Conservation (phyloP, 2,329 filamentous ascomycete genomes). For the Chaetomiaceae sp. region DNA sequence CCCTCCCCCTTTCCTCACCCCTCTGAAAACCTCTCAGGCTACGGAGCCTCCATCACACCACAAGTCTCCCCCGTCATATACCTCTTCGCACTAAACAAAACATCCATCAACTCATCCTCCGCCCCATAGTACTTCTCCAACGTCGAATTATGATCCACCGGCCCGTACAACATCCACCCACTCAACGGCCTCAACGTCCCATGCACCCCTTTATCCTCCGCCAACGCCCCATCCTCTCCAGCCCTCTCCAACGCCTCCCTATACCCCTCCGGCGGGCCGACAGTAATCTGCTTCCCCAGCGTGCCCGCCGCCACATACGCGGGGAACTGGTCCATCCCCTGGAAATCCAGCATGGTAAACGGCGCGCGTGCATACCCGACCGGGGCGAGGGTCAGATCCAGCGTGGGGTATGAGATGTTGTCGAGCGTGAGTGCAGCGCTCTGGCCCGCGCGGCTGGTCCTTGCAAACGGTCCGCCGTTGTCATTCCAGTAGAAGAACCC, state of each 20-base stretch:
- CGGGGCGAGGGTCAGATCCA: constrained; percentile 18
- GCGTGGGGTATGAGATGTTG: constrained; percentile 27
- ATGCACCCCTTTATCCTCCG: background rate
- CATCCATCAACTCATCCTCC: constrained; percentile 10
- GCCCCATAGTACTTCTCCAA: background rate
- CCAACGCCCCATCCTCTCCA: background rate
- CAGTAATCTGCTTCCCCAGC: constrained; percentile 27
- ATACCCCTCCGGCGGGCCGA: constrained; percentile 25
- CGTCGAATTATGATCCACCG: background rate
- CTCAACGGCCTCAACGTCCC: constrained; percentile 8
- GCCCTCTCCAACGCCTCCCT: constrained; percentile 30
- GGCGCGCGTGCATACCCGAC: constrained; percentile 39
- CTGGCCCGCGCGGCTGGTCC: background rate
- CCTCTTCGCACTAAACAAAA: background rate
- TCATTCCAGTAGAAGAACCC: constrained; percentile 43
- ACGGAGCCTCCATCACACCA: background rate
- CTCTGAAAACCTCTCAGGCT: background rate
- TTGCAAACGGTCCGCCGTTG: constrained; percentile 30
- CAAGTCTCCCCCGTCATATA: constrained; percentile 10
- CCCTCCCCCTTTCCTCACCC: too few relatives aligned
- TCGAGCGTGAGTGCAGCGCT: constrained; percentile 18
- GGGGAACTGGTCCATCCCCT: constrained; percentile 26
- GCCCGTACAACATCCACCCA: constrained; percentile 18
- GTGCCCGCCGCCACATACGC: constrained; percentile 38
- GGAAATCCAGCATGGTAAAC: constrained; percentile 35